These are phyloP conservation scores for Brachypodium distachyon DNA, from an alignment of 202 grass and related monocot genomes.

Conservation along the genomic window DNA sequence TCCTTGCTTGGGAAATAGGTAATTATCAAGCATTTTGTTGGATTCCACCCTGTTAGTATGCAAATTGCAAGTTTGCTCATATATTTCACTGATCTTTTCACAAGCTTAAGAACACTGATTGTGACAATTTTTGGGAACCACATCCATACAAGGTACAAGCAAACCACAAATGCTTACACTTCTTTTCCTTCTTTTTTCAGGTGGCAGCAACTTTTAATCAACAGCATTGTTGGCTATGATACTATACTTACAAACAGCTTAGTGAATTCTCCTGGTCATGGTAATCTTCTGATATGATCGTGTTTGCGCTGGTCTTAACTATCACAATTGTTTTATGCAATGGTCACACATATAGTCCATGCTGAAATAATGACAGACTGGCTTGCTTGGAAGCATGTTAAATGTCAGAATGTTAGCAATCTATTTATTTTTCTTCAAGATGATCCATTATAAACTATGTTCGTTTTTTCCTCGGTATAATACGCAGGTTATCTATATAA, in stretches of 20 bases:
- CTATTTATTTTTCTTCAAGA: slow-evolving; percentile 5
- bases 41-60: background rate
- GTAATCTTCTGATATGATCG: slow-evolving; percentile 24
- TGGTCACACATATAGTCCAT: background rate
- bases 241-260: slow-evolving; percentile 98
- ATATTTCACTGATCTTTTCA: background rate
- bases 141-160: background rate
- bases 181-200: slow-evolving; percentile 32
- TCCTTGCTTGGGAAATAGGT: slow-evolving; percentile 98
- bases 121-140: background rate
- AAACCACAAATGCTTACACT: background rate
- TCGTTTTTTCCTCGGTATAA: slow-evolving; percentile 13
- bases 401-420: background rate
- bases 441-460: background rate
- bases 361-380: background rate
- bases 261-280: slow-evolving; percentile 84
- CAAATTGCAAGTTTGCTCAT: background rate
- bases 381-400: slow-evolving; percentile 20
- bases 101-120: background rate
- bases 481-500: slow-evolving; percentile 95
- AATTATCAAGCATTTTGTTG: background rate
- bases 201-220: slow-evolving; percentile 99
- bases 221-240: slow-evolving; percentile 94
- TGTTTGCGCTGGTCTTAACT: slow-evolving; percentile 1
- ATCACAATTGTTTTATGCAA: background rate